Evolutionary conservation across 1,139 yeast genomes (phyloP).

Genomic region (Ogataea hybrid): DNA sequence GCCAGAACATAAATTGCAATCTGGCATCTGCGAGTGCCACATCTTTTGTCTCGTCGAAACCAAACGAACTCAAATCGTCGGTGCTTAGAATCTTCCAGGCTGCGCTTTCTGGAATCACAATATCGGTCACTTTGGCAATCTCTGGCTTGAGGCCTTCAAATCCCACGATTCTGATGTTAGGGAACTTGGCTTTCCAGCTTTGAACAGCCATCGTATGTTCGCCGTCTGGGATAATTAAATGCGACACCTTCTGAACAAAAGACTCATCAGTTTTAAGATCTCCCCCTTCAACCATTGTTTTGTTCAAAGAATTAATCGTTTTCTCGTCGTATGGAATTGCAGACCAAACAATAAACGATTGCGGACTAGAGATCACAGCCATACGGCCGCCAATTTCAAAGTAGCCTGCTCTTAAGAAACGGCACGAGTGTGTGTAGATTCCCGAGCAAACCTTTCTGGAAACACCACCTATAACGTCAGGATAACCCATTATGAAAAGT

Average conservation of each 20-base stretch:
- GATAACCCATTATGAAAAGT: constrained; percentile 29
- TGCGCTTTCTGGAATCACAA: constrained; percentile 31
- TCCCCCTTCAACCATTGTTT: constrained; percentile 23
- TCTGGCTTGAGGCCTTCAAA: constrained; percentile 39
- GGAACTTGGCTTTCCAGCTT: constrained; percentile 48
- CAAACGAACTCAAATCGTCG: constrained; percentile 20
- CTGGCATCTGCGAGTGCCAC: constrained; percentile 31
- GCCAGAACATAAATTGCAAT: constrained; percentile 55
- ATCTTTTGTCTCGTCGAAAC: constrained; percentile 17
- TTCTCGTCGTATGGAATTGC: constrained; percentile 58
- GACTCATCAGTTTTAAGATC: constrained; percentile 34
- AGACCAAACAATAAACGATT: constrained; percentile 49
- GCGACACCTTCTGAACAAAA: constrained; percentile 37
- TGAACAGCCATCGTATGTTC: constrained; percentile 59
- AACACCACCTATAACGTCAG: constrained; percentile 39
- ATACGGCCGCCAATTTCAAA: constrained; percentile 61
- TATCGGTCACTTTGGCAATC: constrained; percentile 37
- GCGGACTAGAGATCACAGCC: constrained; percentile 40
- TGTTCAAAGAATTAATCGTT: constrained; percentile 40
- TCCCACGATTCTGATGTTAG: constrained; percentile 50
- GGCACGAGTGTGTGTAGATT: constrained; percentile 48
- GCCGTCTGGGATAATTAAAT: constrained; percentile 50
- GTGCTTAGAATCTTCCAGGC: constrained; percentile 33
- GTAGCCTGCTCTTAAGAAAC: constrained; percentile 40
- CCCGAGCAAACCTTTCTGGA: constrained; percentile 46